phyloP scores from a whole-genome alignment of 257 asterid genomes.

The Lycium barbarum region DNA sequence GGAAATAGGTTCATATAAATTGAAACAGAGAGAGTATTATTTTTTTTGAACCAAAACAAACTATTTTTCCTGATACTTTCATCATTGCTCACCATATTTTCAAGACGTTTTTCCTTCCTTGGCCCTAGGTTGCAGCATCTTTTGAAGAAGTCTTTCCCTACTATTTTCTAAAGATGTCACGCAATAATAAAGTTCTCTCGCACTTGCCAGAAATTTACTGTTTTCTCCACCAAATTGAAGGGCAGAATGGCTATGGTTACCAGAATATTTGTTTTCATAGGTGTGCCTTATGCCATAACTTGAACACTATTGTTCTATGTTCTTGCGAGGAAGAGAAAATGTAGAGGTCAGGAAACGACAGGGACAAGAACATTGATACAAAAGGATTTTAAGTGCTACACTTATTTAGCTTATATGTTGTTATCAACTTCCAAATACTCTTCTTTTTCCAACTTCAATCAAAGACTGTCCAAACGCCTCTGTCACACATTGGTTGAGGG shows the following conservation, averaged over 20 bases:
- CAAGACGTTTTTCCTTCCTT: not conserved
- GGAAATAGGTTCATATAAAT: too few species aligned
- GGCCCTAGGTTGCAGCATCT: not conserved
- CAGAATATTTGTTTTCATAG: not conserved
- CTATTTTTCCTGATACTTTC: not conserved
- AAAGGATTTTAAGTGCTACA: not conserved
- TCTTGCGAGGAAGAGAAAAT: not conserved
- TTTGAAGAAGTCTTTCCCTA: not conserved
- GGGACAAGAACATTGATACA: not conserved
- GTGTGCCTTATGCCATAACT: not conserved
- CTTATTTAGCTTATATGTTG: conserved; percentile 5
- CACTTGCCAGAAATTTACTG: not conserved
- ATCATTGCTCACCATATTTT: not conserved
- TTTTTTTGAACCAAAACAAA: not conserved
- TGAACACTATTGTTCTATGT: not conserved
- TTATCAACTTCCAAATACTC: not conserved
- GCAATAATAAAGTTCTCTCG: not conserved
- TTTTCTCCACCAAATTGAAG: conserved; percentile 1
- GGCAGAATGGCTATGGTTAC: not conserved
- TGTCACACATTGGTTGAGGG: not conserved
- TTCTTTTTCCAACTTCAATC: conserved; percentile 2
- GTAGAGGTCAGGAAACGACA: not conserved
- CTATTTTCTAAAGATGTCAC: not conserved
- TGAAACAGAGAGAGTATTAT: too few species aligned
- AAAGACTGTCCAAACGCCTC: not conserved